These are phyloP conservation scores for Paracorniculantispora psalliotae DNA, from an alignment of 2,329 filamentous ascomycete genomes.

Conservation along the genomic window DNA sequence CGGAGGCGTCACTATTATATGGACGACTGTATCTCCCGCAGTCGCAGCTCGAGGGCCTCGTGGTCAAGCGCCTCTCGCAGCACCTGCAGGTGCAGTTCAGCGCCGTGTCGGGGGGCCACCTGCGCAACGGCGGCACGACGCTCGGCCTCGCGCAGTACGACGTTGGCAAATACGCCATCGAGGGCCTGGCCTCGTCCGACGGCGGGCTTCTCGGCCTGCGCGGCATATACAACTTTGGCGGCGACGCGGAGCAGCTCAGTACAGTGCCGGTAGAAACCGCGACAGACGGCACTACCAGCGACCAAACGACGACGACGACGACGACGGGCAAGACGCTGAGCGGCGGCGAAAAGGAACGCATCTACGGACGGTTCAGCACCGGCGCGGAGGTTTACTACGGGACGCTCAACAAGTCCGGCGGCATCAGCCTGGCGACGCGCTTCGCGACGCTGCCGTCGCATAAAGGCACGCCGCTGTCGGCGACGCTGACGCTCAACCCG, in stretches of 20 bases:
- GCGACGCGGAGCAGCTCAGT: constrained; percentile 47
- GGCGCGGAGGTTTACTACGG: constrained; percentile 96
- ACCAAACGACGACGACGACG: not conserved
- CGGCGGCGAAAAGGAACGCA: constrained; percentile 48
- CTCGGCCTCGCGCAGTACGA: constrained; percentile 75
- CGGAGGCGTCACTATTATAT: constrained; percentile 60
- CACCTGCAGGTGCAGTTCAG: constrained; percentile 76
- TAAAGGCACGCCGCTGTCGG: constrained; percentile 83
- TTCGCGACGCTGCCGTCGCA: constrained; percentile 82
- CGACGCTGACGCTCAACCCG: constrained; percentile 88
- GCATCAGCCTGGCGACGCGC: constrained; percentile 79
- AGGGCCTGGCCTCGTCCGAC: constrained; percentile 89
- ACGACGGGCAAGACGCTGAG: not conserved
- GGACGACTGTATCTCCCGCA: constrained; percentile 77
- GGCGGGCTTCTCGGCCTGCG: constrained; percentile 82
- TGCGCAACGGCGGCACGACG: constrained; percentile 72
- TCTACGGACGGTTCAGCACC: constrained; percentile 79
- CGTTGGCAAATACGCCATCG: constrained; percentile 78
- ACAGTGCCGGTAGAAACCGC: not conserved
- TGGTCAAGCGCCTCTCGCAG: constrained; percentile 72
- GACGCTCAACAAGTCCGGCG: constrained; percentile 86
- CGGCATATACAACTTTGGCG: constrained; percentile 91
- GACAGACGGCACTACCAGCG: not conserved
- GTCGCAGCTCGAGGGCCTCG: constrained; percentile 80
- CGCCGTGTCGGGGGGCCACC: constrained; percentile 65